Percentiles rank a stretch among this genome's conserved stretches.
phyloP scores from a whole-genome alignment of 495 filamentous ascomycete species.

The Neurospora terricola region DNA sequence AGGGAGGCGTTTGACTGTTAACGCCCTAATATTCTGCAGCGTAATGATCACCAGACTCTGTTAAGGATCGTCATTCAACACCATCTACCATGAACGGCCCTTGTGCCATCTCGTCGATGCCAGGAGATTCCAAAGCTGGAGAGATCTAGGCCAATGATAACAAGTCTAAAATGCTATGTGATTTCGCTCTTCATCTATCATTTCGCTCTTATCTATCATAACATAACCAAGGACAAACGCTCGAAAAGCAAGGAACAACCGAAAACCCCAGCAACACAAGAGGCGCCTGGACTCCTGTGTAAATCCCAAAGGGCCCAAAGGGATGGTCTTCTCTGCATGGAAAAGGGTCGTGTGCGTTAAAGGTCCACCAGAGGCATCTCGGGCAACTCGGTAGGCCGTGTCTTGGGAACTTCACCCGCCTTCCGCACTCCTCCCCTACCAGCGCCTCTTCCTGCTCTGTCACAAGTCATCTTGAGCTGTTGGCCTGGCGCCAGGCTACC shows the following conservation, averaged over 20 bases:
- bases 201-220: background rate
- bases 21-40: background rate
- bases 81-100: background rate
- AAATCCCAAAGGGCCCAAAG: background rate
- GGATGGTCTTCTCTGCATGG: background rate
- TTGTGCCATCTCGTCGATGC: background rate
- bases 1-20: background rate
- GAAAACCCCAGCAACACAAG: background rate
- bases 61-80: background rate
- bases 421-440: background rate
- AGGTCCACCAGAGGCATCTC: background rate
- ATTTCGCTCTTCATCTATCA: background rate
- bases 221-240: background rate
- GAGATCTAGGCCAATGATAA: background rate
- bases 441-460: slow-evolving; percentile 1
- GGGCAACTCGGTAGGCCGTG: slow-evolving; percentile 1
- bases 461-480: slow-evolving; percentile 4
- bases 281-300: background rate
- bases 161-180: background rate
- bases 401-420: slow-evolving; percentile 2
- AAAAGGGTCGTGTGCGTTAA: background rate
- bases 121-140: background rate
- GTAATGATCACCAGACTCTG: background rate
- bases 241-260: background rate
- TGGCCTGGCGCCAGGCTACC: background rate